Evolutionary conservation across 495 filamentous ascomycete genomes (phyloP).

Genomic region (Aspergillus ostianus): DNA sequence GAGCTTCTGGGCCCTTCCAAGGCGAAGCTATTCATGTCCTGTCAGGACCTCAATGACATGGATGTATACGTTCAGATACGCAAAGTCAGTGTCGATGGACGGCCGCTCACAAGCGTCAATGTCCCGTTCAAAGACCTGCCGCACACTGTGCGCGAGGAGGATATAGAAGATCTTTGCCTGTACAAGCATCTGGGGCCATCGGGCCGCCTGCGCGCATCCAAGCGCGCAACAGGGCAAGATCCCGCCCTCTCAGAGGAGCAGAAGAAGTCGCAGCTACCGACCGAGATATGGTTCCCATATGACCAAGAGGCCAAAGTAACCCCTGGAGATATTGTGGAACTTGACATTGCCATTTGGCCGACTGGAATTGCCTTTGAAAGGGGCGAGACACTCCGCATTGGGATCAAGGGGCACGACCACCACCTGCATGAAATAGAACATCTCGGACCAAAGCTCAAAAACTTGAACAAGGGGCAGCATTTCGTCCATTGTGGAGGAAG

Average conservation of each 20-base stretch:
- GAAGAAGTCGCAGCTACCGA: not conserved
- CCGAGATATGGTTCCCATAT: constrained; percentile 21
- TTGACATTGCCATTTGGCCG: constrained; percentile 18
- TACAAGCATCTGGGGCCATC: constrained; percentile 26
- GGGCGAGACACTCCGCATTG: constrained; percentile 5
- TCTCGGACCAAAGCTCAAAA: constrained; percentile 11
- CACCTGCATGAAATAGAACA: constrained; percentile 19
- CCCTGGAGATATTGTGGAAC: constrained; percentile 18
- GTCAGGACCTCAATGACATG: constrained; percentile 31
- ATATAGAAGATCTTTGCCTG: constrained; percentile 15
- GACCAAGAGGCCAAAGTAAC: constrained; percentile 22
- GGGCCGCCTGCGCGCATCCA: constrained; percentile 31
- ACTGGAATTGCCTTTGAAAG: constrained; percentile 12
- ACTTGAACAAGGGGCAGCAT: constrained; percentile 22
- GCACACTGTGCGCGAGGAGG: constrained; percentile 4
- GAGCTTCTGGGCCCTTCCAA: constrained; percentile 32
- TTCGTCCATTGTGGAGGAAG: constrained; percentile 20
- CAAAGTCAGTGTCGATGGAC: constrained; percentile 28
- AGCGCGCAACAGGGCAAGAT: constrained; percentile 18
- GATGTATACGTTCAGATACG: constrained; percentile 34
- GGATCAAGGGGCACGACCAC: constrained; percentile 10
- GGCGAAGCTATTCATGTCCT: constrained; percentile 34
- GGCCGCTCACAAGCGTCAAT: constrained; percentile 25
- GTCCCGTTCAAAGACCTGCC: constrained; percentile 19
- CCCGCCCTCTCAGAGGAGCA: constrained; percentile 12